Evolutionary conservation across 805 yeast species (phyloP).

Genomic region (Kazachstania taianensis): DNA sequence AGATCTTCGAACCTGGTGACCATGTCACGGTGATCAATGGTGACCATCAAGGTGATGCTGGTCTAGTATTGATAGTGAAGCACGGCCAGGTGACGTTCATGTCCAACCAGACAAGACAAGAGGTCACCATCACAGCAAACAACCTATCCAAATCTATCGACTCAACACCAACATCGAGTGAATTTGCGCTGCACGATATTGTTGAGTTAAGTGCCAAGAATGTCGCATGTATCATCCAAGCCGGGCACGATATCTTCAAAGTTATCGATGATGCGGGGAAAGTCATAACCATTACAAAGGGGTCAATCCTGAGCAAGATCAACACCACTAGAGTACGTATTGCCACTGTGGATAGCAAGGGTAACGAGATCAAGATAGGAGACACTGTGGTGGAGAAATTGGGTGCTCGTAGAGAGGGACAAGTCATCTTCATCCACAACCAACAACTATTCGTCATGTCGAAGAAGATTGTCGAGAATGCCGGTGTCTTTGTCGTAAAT

Average conservation of each 20-base stretch:
- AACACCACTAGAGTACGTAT: constrained; percentile 61
- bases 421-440: constrained; percentile 76
- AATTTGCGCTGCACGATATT: constrained; percentile 79
- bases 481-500: constrained; percentile 82
- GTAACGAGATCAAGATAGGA: constrained; percentile 78
- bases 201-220: constrained; percentile 78
- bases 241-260: constrained; percentile 78
- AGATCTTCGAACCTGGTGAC: constrained; percentile 83
- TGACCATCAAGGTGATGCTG: constrained; percentile 86
- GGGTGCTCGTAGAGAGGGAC: constrained; percentile 85
- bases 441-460: constrained; percentile 71
- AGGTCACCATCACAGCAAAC: constrained; percentile 86
- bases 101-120: constrained; percentile 80
- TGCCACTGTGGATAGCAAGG: constrained; percentile 80
- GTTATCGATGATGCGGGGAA: constrained; percentile 79
- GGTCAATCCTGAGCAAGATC: constrained; percentile 73
- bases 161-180: constrained; percentile 62
- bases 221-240: constrained; percentile 83
- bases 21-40: constrained; percentile 91
- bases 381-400: constrained; percentile 81
- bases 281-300: constrained; percentile 57
- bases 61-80: constrained; percentile 74
- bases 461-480: constrained; percentile 68
- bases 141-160: constrained; percentile 88
- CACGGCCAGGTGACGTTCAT: constrained; percentile 83